These are phyloP conservation scores for Solanum okadae DNA, from an alignment of 257 asterid genomes.

Conservation along the genomic window DNA sequence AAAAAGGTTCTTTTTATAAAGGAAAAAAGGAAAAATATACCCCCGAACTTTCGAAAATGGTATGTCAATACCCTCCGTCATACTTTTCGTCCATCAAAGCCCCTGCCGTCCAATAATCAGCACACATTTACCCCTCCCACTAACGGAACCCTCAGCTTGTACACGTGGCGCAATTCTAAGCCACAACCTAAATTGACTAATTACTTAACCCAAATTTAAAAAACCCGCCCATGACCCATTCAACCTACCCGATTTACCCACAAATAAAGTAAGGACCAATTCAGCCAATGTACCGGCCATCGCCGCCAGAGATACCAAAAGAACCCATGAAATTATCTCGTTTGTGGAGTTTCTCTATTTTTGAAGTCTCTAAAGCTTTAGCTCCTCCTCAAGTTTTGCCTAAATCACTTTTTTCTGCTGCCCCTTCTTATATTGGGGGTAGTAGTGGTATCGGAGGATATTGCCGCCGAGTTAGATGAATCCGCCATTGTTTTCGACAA, in stretches of 20 bases:
- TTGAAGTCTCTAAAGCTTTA: constrained; percentile 61
- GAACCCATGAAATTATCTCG: constrained; percentile 99
- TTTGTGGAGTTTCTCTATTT: constrained; percentile 81
- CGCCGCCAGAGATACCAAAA: constrained; percentile 73
- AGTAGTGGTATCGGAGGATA: constrained; percentile 36
- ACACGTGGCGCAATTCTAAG: no score
- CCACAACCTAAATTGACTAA: no score
- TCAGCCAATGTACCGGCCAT: constrained; percentile 48
- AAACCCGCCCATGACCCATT: no score
- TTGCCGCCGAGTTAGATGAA: constrained; percentile 42
- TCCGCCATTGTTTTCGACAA: constrained; percentile 45
- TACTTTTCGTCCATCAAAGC: no score
- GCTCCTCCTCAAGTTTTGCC: constrained; percentile 26
- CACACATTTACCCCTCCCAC: no score
- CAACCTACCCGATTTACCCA: no score
- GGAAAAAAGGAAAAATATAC: no score
- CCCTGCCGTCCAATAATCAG: no score
- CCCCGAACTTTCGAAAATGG: rapidly evolving
- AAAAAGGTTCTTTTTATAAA: no score
- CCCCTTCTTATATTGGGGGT: background rate
- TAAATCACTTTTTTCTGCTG: constrained; percentile 2
- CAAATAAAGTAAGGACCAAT: constrained; percentile 39
- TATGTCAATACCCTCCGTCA: no score
- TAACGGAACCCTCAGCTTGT: no score
- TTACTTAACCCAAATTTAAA: no score